These are phyloP conservation scores for Vickermania spadyakhi DNA, from an alignment of 208 protist species.

Conservation along the genomic window DNA sequence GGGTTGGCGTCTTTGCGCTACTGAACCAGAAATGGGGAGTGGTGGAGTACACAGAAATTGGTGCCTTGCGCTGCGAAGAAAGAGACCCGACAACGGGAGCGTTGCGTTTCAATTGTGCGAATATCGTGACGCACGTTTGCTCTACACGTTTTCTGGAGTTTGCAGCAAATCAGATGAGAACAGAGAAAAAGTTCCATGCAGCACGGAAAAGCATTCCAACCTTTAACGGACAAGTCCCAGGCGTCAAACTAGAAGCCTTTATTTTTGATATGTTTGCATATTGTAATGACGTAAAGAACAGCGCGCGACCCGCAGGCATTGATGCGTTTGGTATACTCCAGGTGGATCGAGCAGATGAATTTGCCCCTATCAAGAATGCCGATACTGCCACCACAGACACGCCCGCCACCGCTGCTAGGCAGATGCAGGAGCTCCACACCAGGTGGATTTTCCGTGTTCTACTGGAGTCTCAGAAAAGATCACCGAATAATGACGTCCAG, in stretches of 20 bases:
- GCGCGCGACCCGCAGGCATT: neutral
- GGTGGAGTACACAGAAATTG: constrained; percentile 98
- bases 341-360: constrained; percentile 86
- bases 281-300: constrained; percentile 25
- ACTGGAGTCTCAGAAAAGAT: neutral
- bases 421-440: constrained; percentile 59
- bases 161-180: constrained; percentile 37
- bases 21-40: constrained; percentile 79
- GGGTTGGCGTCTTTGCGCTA: constrained; percentile 94
- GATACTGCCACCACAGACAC: constrained; percentile 41
- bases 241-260: constrained; percentile 97
- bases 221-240: constrained; percentile 37
- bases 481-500: constrained; percentile 1
- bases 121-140: constrained; percentile 96
- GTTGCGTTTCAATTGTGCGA: constrained; percentile 92
- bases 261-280: constrained; percentile 96
- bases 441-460: constrained; percentile 40
- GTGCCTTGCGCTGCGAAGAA: constrained; percentile 38
- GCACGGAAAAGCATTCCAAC: constrained; percentile 94
- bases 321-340: constrained; percentile 53
- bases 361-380: constrained; percentile 97
- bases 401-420: constrained; percentile 72
- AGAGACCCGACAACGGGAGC: constrained; percentile 49
- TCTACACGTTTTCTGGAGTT: constrained; percentile 59
- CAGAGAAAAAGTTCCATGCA: constrained; percentile 82